Conservation (phyloP, 352 stramenopile species). For the Pythium myriotylum region DNA sequence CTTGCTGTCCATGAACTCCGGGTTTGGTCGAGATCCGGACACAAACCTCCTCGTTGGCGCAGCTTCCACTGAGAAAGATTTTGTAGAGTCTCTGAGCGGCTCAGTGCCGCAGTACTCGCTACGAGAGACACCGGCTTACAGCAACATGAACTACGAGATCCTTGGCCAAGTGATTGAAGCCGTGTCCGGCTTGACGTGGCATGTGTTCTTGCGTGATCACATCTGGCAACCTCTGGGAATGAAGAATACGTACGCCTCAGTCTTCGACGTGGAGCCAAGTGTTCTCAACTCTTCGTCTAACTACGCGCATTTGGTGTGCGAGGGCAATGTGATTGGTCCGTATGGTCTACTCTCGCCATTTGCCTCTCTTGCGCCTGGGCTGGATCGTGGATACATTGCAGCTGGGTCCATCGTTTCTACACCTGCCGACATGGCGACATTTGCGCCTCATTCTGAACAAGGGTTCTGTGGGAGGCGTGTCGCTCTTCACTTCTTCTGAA, state of each 20-base stretch:
- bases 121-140: constrained; percentile 54
- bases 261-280: constrained; percentile 1
- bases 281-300: constrained; percentile 17
- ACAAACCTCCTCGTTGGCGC: constrained; percentile 35
- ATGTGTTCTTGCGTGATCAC: constrained; percentile 46
- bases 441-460: constrained; percentile 68
- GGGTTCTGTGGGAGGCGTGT: constrained; percentile 47
- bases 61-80: constrained; percentile 43
- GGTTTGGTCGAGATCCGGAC: constrained; percentile 36
- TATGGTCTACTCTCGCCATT: constrained; percentile 40
- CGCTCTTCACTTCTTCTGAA: constrained; percentile 42
- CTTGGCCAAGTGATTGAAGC: constrained; percentile 61
- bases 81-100: constrained; percentile 36
- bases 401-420: constrained; percentile 52
- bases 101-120: constrained; percentile 45
- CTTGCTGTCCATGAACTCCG: constrained; percentile 65
- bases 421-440: constrained; percentile 53
- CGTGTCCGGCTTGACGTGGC: constrained; percentile 48
- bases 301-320: constrained; percentile 52
- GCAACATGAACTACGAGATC: constrained; percentile 67
- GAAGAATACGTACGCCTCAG: constrained; percentile 50
- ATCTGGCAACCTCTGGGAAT: constrained; percentile 64
- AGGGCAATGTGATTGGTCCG: constrained; percentile 46
- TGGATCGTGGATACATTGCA: constrained; percentile 30
- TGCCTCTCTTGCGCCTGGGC: constrained; percentile 31